Percentiles rank a stretch among this genome's conserved stretches.
phyloP scores from a whole-genome alignment of 306 rosid genomes.

The Quercus aquifolioides region DNA sequence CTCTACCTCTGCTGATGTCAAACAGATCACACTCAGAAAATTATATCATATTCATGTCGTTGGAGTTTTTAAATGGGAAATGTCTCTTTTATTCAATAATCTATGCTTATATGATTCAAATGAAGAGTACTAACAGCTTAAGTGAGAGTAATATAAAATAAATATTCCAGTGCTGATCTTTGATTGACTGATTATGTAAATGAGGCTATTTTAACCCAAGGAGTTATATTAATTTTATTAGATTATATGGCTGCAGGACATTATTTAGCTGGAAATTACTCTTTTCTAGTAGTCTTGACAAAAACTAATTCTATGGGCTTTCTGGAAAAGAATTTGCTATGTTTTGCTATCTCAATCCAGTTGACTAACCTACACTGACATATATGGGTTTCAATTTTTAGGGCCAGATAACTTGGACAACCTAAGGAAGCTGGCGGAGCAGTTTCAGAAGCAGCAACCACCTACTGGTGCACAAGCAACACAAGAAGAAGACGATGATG shows the following conservation, averaged over 20 bases:
- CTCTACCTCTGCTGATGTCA: neutral
- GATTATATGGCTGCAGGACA: neutral
- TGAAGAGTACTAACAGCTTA: neutral
- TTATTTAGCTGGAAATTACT: neutral
- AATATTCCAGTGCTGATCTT: neutral
- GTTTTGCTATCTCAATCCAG: neutral
- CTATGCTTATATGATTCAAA: neutral
- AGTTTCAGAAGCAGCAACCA: neutral
- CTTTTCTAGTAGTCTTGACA: neutral
- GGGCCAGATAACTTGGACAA: slow-evolving; percentile 10
- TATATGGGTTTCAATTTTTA: neutral
- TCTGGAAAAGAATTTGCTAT: neutral
- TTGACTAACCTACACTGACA: neutral
- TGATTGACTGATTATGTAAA: neutral
- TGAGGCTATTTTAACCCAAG: neutral
- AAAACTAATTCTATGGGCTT: neutral
- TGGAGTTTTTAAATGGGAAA: neutral
- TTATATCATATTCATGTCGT: neutral
- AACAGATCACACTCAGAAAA: neutral
- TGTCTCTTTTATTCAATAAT: neutral
- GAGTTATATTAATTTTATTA: neutral
- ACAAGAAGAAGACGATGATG: neutral
- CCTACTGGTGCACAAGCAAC: neutral
- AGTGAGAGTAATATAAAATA: neutral
- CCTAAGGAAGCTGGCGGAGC: neutral